These are phyloP conservation scores for Synchytrium microbalum DNA, from an alignment of 371 early-diverging fungal genomes.

Conservation along the genomic window DNA sequence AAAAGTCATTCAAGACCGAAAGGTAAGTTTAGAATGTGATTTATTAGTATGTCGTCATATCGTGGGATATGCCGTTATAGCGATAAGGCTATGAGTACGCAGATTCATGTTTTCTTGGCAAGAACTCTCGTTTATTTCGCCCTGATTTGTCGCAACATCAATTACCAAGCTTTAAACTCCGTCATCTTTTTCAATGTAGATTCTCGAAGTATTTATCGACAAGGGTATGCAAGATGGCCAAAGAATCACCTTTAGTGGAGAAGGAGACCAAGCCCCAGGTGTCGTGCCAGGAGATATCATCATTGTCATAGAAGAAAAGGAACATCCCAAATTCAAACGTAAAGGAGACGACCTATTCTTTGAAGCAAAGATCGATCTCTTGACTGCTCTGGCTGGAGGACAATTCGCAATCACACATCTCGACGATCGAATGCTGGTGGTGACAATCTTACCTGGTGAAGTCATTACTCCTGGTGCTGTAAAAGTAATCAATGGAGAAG, in stretches of 20 bases:
- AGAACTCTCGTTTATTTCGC: too few species aligned
- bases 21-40: slow-evolving; percentile 37
- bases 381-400: slow-evolving; percentile 91
- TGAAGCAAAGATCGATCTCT: slow-evolving; percentile 78
- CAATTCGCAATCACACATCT: slow-evolving; percentile 79
- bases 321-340: slow-evolving; percentile 73
- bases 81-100: too few species aligned
- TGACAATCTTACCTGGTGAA: slow-evolving; percentile 80
- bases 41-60: too few species aligned
- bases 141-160: too few species aligned
- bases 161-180: background rate
- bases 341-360: slow-evolving; percentile 74
- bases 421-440: slow-evolving; percentile 82
- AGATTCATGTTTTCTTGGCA: too few species aligned
- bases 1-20: slow-evolving; percentile 74
- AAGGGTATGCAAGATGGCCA: slow-evolving; percentile 88
- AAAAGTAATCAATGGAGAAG: slow-evolving; percentile 80
- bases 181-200: slow-evolving; percentile 23
- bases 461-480: slow-evolving; percentile 82
- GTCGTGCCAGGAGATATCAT: slow-evolving; percentile 77
- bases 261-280: slow-evolving; percentile 80
- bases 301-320: slow-evolving; percentile 69
- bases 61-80: too few species aligned
- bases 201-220: slow-evolving; percentile 80
- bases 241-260: slow-evolving; percentile 80